Percentiles rank a stretch among this genome's conserved stretches.
Evolutionary conservation across 2,329 filamentous ascomycete genomes (phyloP).

Genomic region (Claviceps fusiformis): DNA sequence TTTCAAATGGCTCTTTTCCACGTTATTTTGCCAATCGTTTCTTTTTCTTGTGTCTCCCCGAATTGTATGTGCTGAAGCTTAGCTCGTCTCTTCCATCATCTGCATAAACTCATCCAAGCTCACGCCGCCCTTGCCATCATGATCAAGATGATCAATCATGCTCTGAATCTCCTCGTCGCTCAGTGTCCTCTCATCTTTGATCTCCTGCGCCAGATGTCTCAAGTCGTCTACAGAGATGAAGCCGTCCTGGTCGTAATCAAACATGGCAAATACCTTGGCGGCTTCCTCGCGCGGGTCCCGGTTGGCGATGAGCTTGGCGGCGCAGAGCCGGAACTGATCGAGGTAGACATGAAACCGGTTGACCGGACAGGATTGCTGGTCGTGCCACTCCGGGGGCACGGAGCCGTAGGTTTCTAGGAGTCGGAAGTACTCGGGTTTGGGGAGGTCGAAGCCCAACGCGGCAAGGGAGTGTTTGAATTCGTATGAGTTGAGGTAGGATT

Average conservation of each 20-base stretch:
- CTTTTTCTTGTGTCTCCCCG: not conserved
- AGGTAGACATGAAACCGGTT: constrained; percentile 37
- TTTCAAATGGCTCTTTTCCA: not conserved
- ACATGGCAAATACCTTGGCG: constrained; percentile 77
- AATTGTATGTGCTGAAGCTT: not conserved
- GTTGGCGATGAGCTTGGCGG: constrained; percentile 65
- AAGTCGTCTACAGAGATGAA: constrained; percentile 82
- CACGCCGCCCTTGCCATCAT: constrained; percentile 77
- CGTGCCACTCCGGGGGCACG: constrained; percentile 46
- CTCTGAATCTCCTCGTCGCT: constrained; percentile 84
- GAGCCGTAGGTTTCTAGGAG: constrained; percentile 73
- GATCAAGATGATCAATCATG: constrained; percentile 98
- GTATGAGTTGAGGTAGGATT: constrained; percentile 90
- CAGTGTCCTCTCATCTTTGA: constrained; percentile 67
- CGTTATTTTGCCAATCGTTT: not conserved
- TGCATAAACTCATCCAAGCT: constrained; percentile 56
- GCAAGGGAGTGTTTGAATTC: constrained; percentile 95
- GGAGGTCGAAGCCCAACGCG: constrained; percentile 83
- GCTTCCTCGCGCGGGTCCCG: constrained; percentile 88
- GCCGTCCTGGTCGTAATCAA: constrained; percentile 86
- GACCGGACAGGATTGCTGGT: constrained; percentile 27
- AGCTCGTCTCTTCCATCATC: constrained; percentile 38
- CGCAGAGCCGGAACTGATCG: constrained; percentile 49
- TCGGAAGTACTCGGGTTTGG: constrained; percentile 70
- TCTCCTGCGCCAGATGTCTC: constrained; percentile 71